A percentile compares a stretch with the other conserved stretches of the same genome.
phyloP scores from a whole-genome alignment of 306 rosid genomes.

The Lathyrus sativus region DNA sequence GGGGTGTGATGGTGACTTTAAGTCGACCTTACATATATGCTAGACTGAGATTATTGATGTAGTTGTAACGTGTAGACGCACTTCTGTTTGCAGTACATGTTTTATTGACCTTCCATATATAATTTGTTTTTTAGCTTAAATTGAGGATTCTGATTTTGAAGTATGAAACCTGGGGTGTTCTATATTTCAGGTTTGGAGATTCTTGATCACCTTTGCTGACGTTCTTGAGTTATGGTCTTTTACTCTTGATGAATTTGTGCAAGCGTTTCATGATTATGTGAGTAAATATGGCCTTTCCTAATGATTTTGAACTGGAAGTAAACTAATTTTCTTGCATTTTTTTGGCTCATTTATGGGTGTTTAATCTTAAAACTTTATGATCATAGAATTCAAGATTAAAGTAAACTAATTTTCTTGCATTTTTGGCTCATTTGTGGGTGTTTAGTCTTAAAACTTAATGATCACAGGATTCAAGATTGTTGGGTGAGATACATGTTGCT shows the following conservation, averaged over 20 bases:
- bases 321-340: constrained; percentile 13
- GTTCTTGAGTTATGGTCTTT: constrained; percentile 95
- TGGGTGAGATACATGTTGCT: constrained; percentile 91
- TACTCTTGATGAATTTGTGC: constrained; percentile 94
- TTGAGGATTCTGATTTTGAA: constrained; percentile 30
- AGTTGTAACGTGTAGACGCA: constrained; percentile 16
- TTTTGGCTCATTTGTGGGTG: constrained; percentile 20
- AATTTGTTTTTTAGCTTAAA: constrained; percentile 4
- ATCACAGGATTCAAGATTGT: constrained; percentile 92
- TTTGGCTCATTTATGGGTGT: constrained; percentile 21
- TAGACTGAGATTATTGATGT: constrained; percentile 27
- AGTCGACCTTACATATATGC: constrained; percentile 8
- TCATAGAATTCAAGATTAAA: constrained; percentile 86
- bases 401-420: constrained; percentile 10
- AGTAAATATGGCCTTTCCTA: constrained; percentile 45
- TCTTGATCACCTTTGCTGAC: constrained; percentile 91
- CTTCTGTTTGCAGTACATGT: background rate
- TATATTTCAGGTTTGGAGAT: constrained; percentile 88
- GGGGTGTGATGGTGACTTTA: constrained; percentile 25
- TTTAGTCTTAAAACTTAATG: constrained; percentile 33
- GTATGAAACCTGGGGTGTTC: constrained; percentile 33
- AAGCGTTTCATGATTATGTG: constrained; percentile 95
- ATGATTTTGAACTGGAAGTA: constrained; percentile 31
- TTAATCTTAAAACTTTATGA: constrained; percentile 37
- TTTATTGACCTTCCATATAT: constrained; percentile 1